These are phyloP conservation scores for Malassezia psittaci DNA, from an alignment of 1,284 basidiomycete genomes.

Conservation along the genomic window DNA sequence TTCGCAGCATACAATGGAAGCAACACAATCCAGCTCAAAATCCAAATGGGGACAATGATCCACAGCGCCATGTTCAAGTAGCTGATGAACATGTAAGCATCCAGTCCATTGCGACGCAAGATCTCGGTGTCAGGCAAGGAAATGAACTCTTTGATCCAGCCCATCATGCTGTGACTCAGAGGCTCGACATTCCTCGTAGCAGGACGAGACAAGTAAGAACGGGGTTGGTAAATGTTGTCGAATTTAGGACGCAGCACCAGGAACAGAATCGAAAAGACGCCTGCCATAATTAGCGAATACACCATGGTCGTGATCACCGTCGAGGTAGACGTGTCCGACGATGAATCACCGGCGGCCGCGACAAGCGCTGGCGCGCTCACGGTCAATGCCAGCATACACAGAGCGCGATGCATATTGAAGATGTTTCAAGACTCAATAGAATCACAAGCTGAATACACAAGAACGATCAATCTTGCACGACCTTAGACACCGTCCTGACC, in stretches of 20 bases:
- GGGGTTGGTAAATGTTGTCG: constrained; percentile 48
- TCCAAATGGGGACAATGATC: constrained; percentile 63
- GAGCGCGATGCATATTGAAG: constrained; percentile 8
- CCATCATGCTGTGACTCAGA: constrained; percentile 45
- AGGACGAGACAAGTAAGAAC: constrained; percentile 42
- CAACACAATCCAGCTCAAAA: constrained; percentile 51
- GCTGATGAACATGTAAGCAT: constrained; percentile 86
- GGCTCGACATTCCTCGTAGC: constrained; percentile 42
- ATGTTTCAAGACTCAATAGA: neutral
- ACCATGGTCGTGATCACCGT: constrained; percentile 44
- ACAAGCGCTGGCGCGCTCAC: constrained; percentile 17
- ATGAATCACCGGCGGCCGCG: constrained; percentile 9
- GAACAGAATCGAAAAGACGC: constrained; percentile 44
- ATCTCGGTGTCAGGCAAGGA: constrained; percentile 38
- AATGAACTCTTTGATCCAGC: constrained; percentile 49
- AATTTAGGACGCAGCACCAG: constrained; percentile 48
- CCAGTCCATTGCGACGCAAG: constrained; percentile 64
- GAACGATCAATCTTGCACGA: too few relatives aligned
- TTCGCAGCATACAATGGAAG: constrained; percentile 54
- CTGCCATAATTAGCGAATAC: constrained; percentile 41
- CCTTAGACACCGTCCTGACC: neutral
- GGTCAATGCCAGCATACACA: constrained; percentile 18
- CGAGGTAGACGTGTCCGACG: constrained; percentile 28
- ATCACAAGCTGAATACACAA: too few relatives aligned
- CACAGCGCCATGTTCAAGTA: constrained; percentile 69